Evolutionary conservation across 768 basidiomycete species (phyloP).

Genomic region (Leucocoprinus leucothites): DNA sequence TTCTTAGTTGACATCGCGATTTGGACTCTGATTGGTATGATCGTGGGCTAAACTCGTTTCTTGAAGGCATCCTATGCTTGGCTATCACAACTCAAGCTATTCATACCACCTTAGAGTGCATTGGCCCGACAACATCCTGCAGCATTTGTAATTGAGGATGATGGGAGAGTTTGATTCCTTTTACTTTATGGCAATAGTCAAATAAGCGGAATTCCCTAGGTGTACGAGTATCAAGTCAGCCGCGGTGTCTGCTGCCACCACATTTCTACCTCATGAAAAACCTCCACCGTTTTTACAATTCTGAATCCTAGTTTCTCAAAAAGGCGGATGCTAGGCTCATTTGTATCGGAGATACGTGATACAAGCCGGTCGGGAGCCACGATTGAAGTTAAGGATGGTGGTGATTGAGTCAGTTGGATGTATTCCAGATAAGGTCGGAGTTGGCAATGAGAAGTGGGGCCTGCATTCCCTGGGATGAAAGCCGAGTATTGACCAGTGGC

Average conservation of each 20-base stretch:
- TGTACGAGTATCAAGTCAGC: neutral
- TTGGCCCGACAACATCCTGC: no score
- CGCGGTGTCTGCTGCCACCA: slow-evolving; percentile 30
- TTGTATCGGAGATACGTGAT: slow-evolving; percentile 67
- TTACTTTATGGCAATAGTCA: no score
- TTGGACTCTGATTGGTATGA: no score
- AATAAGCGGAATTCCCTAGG: neutral
- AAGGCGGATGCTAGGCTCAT: slow-evolving; percentile 64
- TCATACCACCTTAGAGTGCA: no score
- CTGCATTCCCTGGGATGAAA: slow-evolving; percentile 17
- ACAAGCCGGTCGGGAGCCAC: slow-evolving; percentile 50
- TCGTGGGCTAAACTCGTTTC: no score
- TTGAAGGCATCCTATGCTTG: no score
- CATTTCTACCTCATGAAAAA: slow-evolving; percentile 87
- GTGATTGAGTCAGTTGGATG: slow-evolving; percentile 6
- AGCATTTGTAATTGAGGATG: no score
- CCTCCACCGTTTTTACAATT: slow-evolving; percentile 61
- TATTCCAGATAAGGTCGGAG: slow-evolving; percentile 4
- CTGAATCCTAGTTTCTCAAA: slow-evolving; percentile 78
- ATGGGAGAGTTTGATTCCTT: no score
- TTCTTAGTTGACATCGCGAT: no score
- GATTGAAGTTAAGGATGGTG: slow-evolving; percentile 23
- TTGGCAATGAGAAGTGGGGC: neutral
- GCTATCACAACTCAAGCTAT: no score
- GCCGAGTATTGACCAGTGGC: slow-evolving; percentile 43